Evolutionary conservation across 2,329 filamentous ascomycete genomes (phyloP).

Genomic region (Diaporthe vexans): DNA sequence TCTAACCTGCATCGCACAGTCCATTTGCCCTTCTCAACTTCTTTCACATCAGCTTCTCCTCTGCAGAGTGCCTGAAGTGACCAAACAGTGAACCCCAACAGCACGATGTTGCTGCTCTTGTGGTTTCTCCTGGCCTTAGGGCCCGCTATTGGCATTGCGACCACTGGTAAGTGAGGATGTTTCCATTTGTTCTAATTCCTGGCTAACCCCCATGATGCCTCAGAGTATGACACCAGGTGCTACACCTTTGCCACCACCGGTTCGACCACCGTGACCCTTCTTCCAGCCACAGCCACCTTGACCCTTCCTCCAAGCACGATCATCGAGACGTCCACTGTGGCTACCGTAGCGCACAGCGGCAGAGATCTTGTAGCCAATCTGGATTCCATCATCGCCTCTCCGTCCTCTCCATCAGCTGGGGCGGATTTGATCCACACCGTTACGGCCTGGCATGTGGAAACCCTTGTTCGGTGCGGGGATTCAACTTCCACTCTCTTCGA

Average conservation of each 20-base stretch:
- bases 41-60: not conserved
- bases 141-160: not conserved
- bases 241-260: not conserved
- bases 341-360: not conserved
- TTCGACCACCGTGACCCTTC: not conserved
- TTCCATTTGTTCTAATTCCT: not conserved
- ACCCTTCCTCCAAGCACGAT: not conserved
- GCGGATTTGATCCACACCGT: not conserved
- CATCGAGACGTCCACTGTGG: not conserved
- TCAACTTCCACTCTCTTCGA: conserved; percentile 1
- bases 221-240: not conserved
- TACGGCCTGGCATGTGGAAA: not conserved
- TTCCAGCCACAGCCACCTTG: not conserved
- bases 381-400: not conserved
- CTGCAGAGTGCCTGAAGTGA: not conserved
- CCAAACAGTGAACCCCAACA: not conserved
- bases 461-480: not conserved
- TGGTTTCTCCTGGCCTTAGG: conserved; percentile 19
- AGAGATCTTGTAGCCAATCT: not conserved
- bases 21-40: too few species aligned
- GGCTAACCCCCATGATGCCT: not conserved
- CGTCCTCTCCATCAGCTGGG: not conserved
- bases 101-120: conserved; percentile 17
- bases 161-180: not conserved
- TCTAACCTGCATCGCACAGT: not conserved